Percentiles rank a stretch among this genome's conserved stretches.
These are phyloP conservation scores for Arthrobotrys iridis DNA, from an alignment of 2,329 filamentous ascomycete species.

Conservation along the genomic window DNA sequence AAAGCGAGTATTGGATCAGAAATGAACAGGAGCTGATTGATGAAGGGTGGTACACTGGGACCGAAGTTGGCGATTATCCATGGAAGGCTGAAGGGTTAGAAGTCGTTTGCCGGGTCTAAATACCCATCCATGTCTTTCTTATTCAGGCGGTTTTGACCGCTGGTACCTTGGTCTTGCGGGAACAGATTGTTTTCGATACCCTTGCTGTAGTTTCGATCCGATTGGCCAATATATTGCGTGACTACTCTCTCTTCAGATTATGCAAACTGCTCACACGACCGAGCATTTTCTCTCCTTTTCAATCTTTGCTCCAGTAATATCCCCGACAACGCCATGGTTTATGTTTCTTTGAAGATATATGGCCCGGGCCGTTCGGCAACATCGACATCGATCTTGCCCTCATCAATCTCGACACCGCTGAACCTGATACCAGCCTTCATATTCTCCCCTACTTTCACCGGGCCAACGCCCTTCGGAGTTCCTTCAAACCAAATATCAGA, in stretches of 20 bases:
- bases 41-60: slow-evolving; percentile 73
- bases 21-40: slow-evolving; percentile 72
- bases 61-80: slow-evolving; percentile 58
- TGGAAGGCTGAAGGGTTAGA: slow-evolving; percentile 45
- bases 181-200: neutral
- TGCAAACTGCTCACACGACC: neutral
- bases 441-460: slow-evolving; percentile 83
- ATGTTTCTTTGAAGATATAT: slow-evolving; percentile 53
- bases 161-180: too few relatives aligned
- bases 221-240: neutral
- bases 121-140: neutral
- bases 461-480: slow-evolving; percentile 93
- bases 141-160: neutral
- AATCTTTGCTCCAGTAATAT: neutral
- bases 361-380: slow-evolving; percentile 71
- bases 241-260: neutral
- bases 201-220: neutral
- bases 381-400: slow-evolving; percentile 82
- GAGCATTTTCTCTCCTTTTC: slow-evolving; percentile 7
- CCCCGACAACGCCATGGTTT: neutral
- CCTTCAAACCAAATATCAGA: slow-evolving; percentile 64
- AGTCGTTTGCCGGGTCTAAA: slow-evolving; percentile 32
- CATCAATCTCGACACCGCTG: slow-evolving; percentile 81
- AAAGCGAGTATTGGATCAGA: slow-evolving; percentile 74
- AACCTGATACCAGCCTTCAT: slow-evolving; percentile 86